Percentiles rank a stretch among this genome's conserved stretches.
phyloP scores from a whole-genome alignment of 176 grass and related monocot genomes.

The Rhynchospora pubera region DNA sequence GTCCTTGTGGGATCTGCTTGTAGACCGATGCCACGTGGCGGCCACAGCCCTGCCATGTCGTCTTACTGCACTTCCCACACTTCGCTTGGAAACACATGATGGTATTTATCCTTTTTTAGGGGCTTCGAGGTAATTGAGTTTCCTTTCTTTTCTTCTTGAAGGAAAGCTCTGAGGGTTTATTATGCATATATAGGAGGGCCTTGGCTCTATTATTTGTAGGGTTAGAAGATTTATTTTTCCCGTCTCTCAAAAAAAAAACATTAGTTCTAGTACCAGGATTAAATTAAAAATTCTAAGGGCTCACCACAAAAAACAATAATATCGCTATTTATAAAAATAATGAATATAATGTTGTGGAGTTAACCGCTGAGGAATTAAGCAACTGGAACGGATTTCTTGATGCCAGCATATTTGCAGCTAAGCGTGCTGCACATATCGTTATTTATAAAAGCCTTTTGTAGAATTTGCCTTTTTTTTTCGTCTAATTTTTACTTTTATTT shows the following conservation, averaged over 20 bases:
- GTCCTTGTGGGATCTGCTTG: conserved; percentile 54
- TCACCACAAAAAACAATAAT: no score
- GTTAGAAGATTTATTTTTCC: neutral
- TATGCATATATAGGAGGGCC: neutral
- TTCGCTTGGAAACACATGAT: conserved; percentile 76
- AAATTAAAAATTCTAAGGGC: neutral
- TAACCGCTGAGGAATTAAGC: neutral
- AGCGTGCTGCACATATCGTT: neutral
- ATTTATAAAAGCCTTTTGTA: neutral
- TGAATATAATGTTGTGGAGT: neutral
- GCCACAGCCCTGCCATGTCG: conserved; percentile 76
- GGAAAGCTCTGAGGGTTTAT: neutral
- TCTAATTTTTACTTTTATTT: neutral
- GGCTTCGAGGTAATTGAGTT: neutral
- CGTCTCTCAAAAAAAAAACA: neutral
- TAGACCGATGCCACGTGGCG: conserved; percentile 68
- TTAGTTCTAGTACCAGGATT: neutral
- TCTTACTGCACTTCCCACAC: conserved; percentile 60
- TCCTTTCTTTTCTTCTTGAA: neutral
- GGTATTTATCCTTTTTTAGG: neutral
- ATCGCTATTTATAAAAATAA: no score
- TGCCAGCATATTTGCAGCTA: neutral
- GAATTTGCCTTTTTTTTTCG: neutral
- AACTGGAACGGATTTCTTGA: neutral
- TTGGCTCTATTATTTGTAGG: neutral